These are phyloP conservation scores for Neophaeococcomyces mojaviensis DNA, from an alignment of 2,329 filamentous ascomycete species.

Conservation along the genomic window DNA sequence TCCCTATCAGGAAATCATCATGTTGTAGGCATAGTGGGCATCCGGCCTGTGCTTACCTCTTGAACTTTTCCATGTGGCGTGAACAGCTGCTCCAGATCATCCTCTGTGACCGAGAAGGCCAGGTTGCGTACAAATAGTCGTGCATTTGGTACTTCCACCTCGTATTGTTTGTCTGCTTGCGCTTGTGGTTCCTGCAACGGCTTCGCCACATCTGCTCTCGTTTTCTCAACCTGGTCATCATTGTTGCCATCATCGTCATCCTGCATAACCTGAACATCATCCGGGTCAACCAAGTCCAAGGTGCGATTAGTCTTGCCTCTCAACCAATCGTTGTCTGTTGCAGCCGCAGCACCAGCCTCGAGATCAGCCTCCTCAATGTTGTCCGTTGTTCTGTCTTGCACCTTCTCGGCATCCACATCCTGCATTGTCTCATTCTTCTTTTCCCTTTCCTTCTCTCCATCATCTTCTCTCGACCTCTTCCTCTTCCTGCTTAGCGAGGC, in stretches of 20 bases:
- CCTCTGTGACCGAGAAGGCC: constrained; percentile 68
- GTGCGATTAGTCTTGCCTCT: constrained; percentile 80
- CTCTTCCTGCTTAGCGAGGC: constrained; percentile 12
- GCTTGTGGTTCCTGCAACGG: constrained; percentile 4
- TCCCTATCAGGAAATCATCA: constrained; percentile 99
- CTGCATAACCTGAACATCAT: constrained; percentile 27
- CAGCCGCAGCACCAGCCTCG: constrained; percentile 17
- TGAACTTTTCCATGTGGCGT: constrained; percentile 63
- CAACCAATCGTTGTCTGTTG: constrained; percentile 82
- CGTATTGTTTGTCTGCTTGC: constrained; percentile 12
- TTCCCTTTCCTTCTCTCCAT: neutral
- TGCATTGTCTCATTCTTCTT: neutral
- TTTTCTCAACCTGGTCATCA: constrained; percentile 12
- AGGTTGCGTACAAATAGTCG: constrained; percentile 86
- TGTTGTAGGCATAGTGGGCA: constrained; percentile 24
- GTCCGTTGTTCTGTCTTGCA: neutral
- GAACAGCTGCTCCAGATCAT: constrained; percentile 68
- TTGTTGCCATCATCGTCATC: neutral
- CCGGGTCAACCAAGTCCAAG: constrained; percentile 74
- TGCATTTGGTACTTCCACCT: constrained; percentile 45
- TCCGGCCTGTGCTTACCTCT: constrained; percentile 63
- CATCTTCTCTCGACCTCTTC: constrained; percentile 14
- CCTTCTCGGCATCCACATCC: neutral
- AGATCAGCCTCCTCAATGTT: neutral
- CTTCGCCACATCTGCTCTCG: constrained; percentile 16